Conservation (phyloP, 1,284 basidiomycete genomes). For the Apiotrichum mycotoxinovorans region DNA sequence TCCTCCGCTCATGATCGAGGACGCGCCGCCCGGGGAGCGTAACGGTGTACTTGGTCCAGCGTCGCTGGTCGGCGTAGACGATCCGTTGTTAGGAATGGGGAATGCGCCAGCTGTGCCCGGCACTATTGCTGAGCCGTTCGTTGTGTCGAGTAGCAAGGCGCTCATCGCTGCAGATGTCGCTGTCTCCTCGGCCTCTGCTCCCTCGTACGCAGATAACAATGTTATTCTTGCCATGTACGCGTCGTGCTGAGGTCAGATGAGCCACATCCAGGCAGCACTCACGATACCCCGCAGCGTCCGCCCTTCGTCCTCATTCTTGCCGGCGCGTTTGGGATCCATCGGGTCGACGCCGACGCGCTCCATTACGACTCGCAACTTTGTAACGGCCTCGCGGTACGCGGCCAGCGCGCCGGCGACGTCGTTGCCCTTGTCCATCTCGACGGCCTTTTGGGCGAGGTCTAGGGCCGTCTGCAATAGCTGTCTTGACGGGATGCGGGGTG, state of each 20-base stretch:
- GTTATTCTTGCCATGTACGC: constrained; percentile 48
- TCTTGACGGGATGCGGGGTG: constrained; percentile 40
- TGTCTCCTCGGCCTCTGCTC: constrained; percentile 5
- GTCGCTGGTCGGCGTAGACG: constrained; percentile 6
- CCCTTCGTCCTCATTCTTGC: constrained; percentile 47
- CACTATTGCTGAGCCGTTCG: constrained; percentile 7
- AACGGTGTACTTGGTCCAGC: constrained; percentile 9
- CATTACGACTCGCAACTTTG: constrained; percentile 47
- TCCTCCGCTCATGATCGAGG: constrained; percentile 3
- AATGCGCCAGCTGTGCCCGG: constrained; percentile 5
- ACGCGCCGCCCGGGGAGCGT: constrained; percentile 9
- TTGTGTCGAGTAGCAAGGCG: constrained; percentile 4
- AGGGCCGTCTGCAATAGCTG: constrained; percentile 48
- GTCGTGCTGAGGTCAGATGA: constrained; percentile 37
- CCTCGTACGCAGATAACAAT: constrained; percentile 38
- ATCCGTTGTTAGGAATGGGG: background rate
- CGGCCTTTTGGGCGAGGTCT: constrained; percentile 49
- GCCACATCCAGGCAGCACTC: constrained; percentile 18
- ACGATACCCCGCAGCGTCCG: constrained; percentile 49
- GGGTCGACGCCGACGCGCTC: constrained; percentile 45
- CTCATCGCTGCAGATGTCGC: background rate
- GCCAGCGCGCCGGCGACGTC: constrained; percentile 47
- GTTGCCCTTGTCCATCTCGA: constrained; percentile 50
- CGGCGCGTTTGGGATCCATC: constrained; percentile 15
- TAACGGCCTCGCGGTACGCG: constrained; percentile 48